Evolutionary conservation across 192 early-diverging fungal species (phyloP).

Genomic region (Chytriomyces hyalinus): DNA sequence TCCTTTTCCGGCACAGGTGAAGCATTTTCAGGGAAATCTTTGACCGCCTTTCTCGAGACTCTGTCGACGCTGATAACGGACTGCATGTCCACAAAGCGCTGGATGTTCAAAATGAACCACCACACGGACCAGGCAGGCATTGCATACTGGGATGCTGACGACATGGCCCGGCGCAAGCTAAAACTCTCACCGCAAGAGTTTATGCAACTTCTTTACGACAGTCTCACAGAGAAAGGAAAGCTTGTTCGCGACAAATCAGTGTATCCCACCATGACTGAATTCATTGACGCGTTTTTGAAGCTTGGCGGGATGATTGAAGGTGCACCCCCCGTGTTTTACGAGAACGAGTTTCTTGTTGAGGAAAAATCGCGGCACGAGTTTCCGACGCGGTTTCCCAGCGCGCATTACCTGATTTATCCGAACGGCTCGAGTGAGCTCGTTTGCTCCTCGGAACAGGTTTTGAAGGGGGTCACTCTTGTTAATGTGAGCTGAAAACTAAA

Average conservation of each 20-base stretch:
- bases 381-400: conserved; percentile 23
- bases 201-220: not conserved
- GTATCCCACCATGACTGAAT: not conserved
- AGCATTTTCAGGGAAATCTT: too few species aligned
- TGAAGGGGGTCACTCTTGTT: not conserved
- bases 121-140: conserved; percentile 16
- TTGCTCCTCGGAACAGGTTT: conserved; percentile 20
- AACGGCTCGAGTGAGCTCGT: not conserved
- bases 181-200: not conserved
- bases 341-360: not conserved
- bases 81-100: not conserved
- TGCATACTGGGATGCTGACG: conserved; percentile 10
- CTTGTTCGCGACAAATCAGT: not conserved
- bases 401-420: conserved; percentile 17
- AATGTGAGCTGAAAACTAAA: not conserved
- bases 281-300: not conserved
- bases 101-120: conserved; percentile 24
- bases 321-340: conserved; percentile 23
- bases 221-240: not conserved
- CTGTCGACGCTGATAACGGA: not conserved
- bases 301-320: conserved; percentile 25
- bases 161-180: not conserved
- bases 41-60: not conserved
- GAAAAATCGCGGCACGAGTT: not conserved
- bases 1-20: too few species aligned